These are phyloP conservation scores for Didymella pomorum DNA, from an alignment of 2,329 filamentous ascomycete genomes.

Conservation along the genomic window DNA sequence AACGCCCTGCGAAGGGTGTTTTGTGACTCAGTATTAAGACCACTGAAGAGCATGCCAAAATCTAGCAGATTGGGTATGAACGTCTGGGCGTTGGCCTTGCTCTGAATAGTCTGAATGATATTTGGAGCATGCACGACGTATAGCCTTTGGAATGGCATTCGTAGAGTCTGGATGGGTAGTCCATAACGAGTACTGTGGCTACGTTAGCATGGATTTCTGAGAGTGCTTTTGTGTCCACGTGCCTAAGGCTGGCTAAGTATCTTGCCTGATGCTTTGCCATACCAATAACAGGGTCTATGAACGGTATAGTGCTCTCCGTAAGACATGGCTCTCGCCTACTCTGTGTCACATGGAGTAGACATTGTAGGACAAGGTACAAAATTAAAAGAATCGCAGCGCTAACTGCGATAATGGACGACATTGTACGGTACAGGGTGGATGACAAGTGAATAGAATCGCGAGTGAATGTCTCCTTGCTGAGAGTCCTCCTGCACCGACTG, in stretches of 20 bases:
- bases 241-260: conserved; percentile 6
- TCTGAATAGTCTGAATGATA: conserved; percentile 52
- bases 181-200: conserved; percentile 21
- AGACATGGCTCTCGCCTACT: conserved; percentile 8
- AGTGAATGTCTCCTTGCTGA: not conserved
- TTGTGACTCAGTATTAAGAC: conserved; percentile 32
- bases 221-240: not conserved
- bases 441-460: not conserved
- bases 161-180: conserved; percentile 53
- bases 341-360: conserved; percentile 6
- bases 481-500: not conserved
- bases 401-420: conserved; percentile 5
- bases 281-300: conserved; percentile 3
- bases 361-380: conserved; percentile 1
- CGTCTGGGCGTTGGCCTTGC: conserved; percentile 47
- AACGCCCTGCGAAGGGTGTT: conserved; percentile 24
- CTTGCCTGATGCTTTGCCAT: conserved; percentile 6
- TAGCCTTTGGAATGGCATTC: conserved; percentile 53
- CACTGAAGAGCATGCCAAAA: conserved; percentile 43
- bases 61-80: conserved; percentile 51
- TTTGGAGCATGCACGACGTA: conserved; percentile 53
- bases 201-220: not conserved
- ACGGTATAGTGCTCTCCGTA: conserved; percentile 3
- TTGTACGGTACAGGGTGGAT: not conserved
- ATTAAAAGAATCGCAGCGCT: not conserved